A percentile compares a stretch with the other conserved stretches of the same genome.
Evolutionary conservation across 2,329 filamentous ascomycete species (phyloP).

Genomic region (Cytospora chrysosperma): DNA sequence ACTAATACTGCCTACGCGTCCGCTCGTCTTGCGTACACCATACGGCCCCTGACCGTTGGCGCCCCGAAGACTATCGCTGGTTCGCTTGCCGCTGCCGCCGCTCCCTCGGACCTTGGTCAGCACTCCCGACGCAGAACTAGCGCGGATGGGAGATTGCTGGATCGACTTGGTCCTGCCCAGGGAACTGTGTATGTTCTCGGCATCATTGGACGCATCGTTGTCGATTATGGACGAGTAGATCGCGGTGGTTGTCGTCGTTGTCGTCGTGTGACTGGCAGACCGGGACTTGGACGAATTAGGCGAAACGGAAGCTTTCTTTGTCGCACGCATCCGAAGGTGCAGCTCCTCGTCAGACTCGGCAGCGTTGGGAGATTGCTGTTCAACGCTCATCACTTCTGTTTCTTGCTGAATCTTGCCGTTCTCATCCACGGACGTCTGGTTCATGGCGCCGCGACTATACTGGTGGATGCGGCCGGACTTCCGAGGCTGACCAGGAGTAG

Average conservation of each 20-base stretch:
- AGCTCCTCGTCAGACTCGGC: constrained; percentile 80
- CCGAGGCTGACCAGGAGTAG: constrained; percentile 91
- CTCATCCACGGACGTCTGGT: constrained; percentile 47
- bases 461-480: constrained; percentile 83
- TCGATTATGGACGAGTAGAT: constrained; percentile 60
- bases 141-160: constrained; percentile 50
- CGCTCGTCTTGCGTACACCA: constrained; percentile 65
- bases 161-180: constrained; percentile 50
- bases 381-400: constrained; percentile 59
- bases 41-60: constrained; percentile 45
- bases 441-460: constrained; percentile 54
- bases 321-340: constrained; percentile 71
- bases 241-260: constrained; percentile 61
- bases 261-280: constrained; percentile 73
- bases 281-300: constrained; percentile 63
- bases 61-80: constrained; percentile 46
- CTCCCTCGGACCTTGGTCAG: constrained; percentile 60
- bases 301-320: constrained; percentile 63
- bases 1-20: constrained; percentile 60
- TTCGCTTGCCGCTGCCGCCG: constrained; percentile 33
- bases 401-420: constrained; percentile 55
- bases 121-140: constrained; percentile 54
- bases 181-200: constrained; percentile 64
- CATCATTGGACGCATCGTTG: constrained; percentile 67
- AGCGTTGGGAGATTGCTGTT: constrained; percentile 57